Evolutionary conservation across 2,329 filamentous ascomycete species (phyloP).

Genomic region (Sporothrix protearum): DNA sequence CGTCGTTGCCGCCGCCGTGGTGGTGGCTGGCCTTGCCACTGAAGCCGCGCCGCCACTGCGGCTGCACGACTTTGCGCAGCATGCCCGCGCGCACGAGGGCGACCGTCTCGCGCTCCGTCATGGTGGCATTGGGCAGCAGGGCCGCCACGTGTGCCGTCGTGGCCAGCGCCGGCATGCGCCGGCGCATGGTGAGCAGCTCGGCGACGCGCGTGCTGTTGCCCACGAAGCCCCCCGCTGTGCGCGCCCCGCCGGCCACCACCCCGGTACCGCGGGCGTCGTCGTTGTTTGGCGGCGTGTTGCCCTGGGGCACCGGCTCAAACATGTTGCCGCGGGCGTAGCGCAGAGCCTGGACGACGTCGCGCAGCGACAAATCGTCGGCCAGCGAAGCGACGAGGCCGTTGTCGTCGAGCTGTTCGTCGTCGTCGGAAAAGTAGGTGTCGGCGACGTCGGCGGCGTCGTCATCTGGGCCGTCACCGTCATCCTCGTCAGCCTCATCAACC

Average conservation of each 20-base stretch:
- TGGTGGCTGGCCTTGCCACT: constrained; percentile 39
- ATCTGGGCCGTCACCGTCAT: constrained; percentile 32
- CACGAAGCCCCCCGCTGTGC: constrained; percentile 17
- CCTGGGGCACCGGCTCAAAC: constrained; percentile 59
- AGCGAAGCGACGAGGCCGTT: constrained; percentile 55
- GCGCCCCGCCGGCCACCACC: neutral
- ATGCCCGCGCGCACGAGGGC: constrained; percentile 55
- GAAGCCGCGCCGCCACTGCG: constrained; percentile 48
- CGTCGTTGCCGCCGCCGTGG: neutral
- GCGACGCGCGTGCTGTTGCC: constrained; percentile 46
- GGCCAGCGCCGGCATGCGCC: constrained; percentile 59
- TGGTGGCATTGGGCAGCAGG: constrained; percentile 58
- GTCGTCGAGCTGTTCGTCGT: constrained; percentile 50
- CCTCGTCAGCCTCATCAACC: constrained; percentile 25
- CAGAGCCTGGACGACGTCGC: constrained; percentile 63
- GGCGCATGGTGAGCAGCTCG: constrained; percentile 60
- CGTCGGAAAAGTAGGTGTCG: constrained; percentile 35
- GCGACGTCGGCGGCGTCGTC: constrained; percentile 40
- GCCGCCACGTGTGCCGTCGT: constrained; percentile 64
- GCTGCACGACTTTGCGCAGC: constrained; percentile 57
- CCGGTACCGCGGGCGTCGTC: neutral
- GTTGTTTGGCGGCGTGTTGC: neutral
- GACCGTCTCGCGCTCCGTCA: constrained; percentile 64
- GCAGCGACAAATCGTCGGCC: constrained; percentile 53
- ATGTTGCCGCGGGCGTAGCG: constrained; percentile 57